Percentiles rank a stretch among this genome's conserved stretches.
Evolutionary conservation across 148 eudicot species (phyloP).

Genomic region (Chenopodium album): DNA sequence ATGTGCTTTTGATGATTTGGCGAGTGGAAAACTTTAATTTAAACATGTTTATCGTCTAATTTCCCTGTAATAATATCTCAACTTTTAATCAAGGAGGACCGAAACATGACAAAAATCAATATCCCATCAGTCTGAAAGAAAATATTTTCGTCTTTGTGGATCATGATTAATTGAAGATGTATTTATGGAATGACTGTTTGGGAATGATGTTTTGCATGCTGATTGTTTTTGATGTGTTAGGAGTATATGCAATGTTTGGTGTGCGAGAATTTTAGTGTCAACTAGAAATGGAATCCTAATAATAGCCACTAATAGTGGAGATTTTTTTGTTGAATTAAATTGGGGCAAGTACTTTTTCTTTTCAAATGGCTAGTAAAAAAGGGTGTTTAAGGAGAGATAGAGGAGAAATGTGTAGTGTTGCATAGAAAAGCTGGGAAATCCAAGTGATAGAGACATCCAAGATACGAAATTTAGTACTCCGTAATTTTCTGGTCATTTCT

Average conservation of each 20-base stretch:
- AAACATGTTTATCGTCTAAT: neutral
- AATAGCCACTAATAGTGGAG: slow-evolving; percentile 2
- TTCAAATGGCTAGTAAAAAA: too few relatives aligned
- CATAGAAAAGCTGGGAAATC: slow-evolving; percentile 24
- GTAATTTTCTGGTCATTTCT: neutral
- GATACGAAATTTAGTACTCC: slow-evolving; percentile 26
- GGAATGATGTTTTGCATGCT: slow-evolving; percentile 3
- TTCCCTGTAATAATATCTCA: neutral
- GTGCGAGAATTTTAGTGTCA: slow-evolving; percentile 1
- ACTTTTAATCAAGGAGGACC: neutral
- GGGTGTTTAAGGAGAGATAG: too few relatives aligned
- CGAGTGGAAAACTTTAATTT: slow-evolving; percentile 2
- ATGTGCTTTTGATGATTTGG: slow-evolving; percentile 10
- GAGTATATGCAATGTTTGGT: slow-evolving; percentile 6
- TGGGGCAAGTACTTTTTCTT: slow-evolving; percentile 3
- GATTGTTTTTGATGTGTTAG: neutral
- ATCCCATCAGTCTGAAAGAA: neutral
- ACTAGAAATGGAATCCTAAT: slow-evolving; percentile 11
- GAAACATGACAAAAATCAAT: neutral
- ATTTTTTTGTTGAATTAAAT: neutral
- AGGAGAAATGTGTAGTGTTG: neutral
- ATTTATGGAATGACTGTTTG: neutral
- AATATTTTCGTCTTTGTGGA: neutral
- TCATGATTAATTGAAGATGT: neutral
- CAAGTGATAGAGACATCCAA: slow-evolving; percentile 22